Base-by-base conservation (phyloP, 768 basidiomycete genomes). In the Podaxis sp. region DNA sequence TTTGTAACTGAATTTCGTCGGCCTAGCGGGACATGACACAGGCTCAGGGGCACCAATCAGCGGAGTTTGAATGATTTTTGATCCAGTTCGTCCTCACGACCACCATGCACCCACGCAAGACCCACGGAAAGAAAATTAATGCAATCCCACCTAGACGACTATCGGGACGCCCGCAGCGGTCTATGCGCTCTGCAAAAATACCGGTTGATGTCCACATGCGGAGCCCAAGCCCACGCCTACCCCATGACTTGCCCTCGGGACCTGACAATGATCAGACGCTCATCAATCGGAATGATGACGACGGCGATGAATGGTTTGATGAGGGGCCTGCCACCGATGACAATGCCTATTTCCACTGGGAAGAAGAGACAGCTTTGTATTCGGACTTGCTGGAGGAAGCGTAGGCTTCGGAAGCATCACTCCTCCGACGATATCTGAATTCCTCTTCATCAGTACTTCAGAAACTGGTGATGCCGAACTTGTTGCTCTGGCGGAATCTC, bases 281-380 rank as follows among this genome's bases (percentile, higher is more conserved):
- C 53, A 49, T 55, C 51, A 63, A 59, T 55, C 61, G 55, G 38
- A 54, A 49, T 24, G 33, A 57, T 25, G 68, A 66, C 29, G 37
- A 65, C 36, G 63, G 71, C 50, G 61, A 66, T 2, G 53, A 66
- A 9, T 65, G 65, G n/a, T 52, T 46, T 37, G 61, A 68, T 40
- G 66, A 70, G 4, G 65, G 67, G 57, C 64, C 66, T 24, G 74
- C 74, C 17, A 67, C 68, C 61, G 73, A 76, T 46, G 68, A 71
- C 61, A 69, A 71, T 22, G 65, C 73, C 24, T 55, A 61, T 22
- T 84, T 83, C 67, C 69, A 72, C 36, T 85, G 83, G 83, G 79
- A 84, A 41, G 80, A 82, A 64, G 83, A 83, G 66, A 71, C 69
- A n/a, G 82, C 83, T 2, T 74, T 85, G 37, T 75, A 83, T n/a